phyloP scores from a whole-genome alignment of 768 basidiomycete species.

The Naganishia friedmannii region DNA sequence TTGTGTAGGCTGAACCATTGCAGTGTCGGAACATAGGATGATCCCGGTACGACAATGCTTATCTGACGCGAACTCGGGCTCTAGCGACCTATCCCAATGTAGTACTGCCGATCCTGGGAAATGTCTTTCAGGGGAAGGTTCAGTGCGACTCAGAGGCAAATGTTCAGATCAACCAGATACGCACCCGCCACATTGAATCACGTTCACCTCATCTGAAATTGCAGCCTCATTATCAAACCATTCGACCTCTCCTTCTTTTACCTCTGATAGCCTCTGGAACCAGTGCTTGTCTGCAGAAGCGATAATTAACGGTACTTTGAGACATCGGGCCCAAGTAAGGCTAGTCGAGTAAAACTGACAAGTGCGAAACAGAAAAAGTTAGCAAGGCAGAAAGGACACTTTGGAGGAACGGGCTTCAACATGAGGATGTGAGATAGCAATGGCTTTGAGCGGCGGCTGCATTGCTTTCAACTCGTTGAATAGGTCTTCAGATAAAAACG shows the following conservation, averaged over 20 bases:
- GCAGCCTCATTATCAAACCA: conserved; percentile 40
- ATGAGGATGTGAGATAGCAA: conserved; percentile 50
- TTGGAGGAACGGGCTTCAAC: conserved; percentile 23
- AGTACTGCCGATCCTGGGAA: conserved; percentile 47
- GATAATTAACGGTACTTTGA: conserved; percentile 44
- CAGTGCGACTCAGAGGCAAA: neutral
- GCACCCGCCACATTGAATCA: conserved; percentile 51
- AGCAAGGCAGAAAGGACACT: neutral
- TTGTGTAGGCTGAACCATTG: conserved; percentile 50
- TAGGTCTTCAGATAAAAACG: conserved; percentile 39
- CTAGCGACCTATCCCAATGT: conserved; percentile 46
- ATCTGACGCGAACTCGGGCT: conserved; percentile 36
- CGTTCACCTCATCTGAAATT: conserved; percentile 36
- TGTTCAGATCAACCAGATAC: neutral
- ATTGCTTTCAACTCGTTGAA: conserved; percentile 35
- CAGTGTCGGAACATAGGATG: conserved; percentile 46
- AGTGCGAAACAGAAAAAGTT: too few relatives aligned
- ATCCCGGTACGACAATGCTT: conserved; percentile 43
- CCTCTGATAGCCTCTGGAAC: conserved; percentile 43
- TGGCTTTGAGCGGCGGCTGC: conserved; percentile 41
- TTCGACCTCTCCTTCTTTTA: conserved; percentile 35
- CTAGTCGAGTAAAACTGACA: conserved; percentile 50
- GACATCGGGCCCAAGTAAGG: conserved; percentile 45
- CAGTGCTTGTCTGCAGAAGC: conserved; percentile 43
- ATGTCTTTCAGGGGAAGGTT: conserved; percentile 35